phyloP scores from a whole-genome alignment of 495 filamentous ascomycete species.

The Penicillium salamii region DNA sequence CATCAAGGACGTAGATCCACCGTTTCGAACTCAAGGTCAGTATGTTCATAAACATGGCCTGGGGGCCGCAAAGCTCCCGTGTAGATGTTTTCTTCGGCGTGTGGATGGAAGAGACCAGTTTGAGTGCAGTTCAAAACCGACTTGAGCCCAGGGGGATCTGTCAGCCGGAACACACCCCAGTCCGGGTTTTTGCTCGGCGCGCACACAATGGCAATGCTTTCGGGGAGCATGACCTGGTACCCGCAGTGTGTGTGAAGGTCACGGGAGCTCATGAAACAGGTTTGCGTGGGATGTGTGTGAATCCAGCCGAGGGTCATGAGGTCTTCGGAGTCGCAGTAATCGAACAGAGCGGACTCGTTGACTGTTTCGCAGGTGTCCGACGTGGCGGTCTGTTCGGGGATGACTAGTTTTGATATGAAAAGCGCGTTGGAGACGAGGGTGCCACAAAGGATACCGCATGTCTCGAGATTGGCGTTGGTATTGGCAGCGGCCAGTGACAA shows the following conservation, averaged over 20 bases:
- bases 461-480: constrained; percentile 80
- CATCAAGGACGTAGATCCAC: constrained; percentile 61
- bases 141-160: constrained; percentile 84
- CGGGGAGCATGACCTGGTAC: constrained; percentile 91
- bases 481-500: constrained; percentile 69
- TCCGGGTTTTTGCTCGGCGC: constrained; percentile 78
- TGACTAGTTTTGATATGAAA: constrained; percentile 82
- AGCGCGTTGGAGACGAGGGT: constrained; percentile 88
- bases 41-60: constrained; percentile 82
- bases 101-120: constrained; percentile 79
- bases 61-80: constrained; percentile 74
- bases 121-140: constrained; percentile 74
- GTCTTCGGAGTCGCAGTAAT: constrained; percentile 82
- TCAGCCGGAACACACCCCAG: constrained; percentile 90
- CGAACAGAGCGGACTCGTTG: constrained; percentile 77
- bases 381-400: constrained; percentile 86
- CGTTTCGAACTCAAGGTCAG: constrained; percentile 70
- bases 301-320: constrained; percentile 95
- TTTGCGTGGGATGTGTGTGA: constrained; percentile 94
- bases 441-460: constrained; percentile 90
- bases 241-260: constrained; percentile 91
- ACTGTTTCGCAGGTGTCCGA: constrained; percentile 91
- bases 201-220: constrained; percentile 96
- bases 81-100: constrained; percentile 70
- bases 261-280: constrained; percentile 94